Evolutionary conservation across 495 filamentous ascomycete species (phyloP), one percentile per base, ranked within the genome.

Genomic region (Aspergillus ostianus): DNA sequence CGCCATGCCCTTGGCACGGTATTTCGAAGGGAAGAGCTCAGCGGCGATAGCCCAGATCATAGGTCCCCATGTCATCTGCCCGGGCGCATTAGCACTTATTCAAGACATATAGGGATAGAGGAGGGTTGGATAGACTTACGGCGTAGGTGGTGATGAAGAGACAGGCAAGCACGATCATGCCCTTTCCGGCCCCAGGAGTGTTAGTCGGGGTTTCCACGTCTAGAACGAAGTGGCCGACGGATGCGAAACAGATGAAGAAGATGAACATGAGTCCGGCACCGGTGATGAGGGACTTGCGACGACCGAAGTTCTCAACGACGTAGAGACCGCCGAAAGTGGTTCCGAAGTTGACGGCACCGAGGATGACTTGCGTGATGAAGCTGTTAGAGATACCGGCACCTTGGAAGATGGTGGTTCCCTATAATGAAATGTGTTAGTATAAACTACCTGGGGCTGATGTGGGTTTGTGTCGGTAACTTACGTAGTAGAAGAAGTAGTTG

Each of bases 401-500:
- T 54, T 80, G 60, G 78, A 92, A 92, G 70, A 89, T 86, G 53
- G 82, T 86, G 17, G 88, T 90, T 23, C 90, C 88, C 69, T 89
- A 68, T 87, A 0, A 47, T 15, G 6, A 30, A 15, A 46, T 59
- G 59, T 55, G 55, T 53, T 50, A 36, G 19, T 10, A 23, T 7
- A 15, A 48, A n/a, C n/a, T n/a, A n/a, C n/a, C n/a, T 4, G 7
- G 53, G 20, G 23, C 7, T 18, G 36, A 47, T 70, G 63, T 80
- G 80, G 26, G 73, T 77, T 45, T 21, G 32, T 20, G 26, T 29
- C 4, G 56, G 15, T 10, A 6, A 62, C 86, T 84, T 49, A 88
- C 87, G 62, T 87, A 92, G 74, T 91, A 90, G 75, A 91, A 90
- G 73, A 89, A 88, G 76, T 88, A 90, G 70, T 90, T 90, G 58